Conservation (phyloP, 306 rosid species). For the Lathyrus aphaca region DNA sequence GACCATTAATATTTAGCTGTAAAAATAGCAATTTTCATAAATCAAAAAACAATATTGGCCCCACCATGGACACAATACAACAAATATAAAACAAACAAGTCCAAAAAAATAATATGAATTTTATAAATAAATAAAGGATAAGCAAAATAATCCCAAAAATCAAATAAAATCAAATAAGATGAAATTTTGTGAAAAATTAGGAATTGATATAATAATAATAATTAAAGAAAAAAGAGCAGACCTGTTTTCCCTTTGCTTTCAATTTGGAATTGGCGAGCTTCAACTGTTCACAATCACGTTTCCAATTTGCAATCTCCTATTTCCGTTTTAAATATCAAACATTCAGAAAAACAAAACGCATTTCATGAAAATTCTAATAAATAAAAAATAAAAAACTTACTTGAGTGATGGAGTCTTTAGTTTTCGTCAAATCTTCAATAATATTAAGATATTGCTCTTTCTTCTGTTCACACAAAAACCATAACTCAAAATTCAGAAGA, state of each 20-base stretch:
- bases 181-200: background rate
- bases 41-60: background rate
- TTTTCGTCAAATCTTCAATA: too few species aligned
- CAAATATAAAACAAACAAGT: background rate
- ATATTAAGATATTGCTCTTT: too few species aligned
- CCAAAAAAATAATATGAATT: background rate
- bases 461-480: too few species aligned
- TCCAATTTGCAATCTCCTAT: conserved; percentile 53
- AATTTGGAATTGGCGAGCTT: conserved; percentile 40
- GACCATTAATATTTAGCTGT: conserved; percentile 34
- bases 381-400: too few species aligned
- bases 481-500: too few species aligned
- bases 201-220: background rate
- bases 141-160: background rate
- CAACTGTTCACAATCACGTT: conserved; percentile 27
- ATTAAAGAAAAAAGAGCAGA: too few species aligned
- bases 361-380: too few species aligned
- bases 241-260: conserved; percentile 38
- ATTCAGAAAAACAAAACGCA: too few species aligned
- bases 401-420: too few species aligned
- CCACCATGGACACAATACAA: background rate
- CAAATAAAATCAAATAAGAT: too few species aligned
- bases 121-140: background rate
- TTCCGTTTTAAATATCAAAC: background rate
- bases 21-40: conserved; percentile 5